Percentiles rank a stretch among this genome's conserved stretches.
Evolutionary conservation across 768 basidiomycete species (phyloP).

Genomic region (Lactarius deliciosus): DNA sequence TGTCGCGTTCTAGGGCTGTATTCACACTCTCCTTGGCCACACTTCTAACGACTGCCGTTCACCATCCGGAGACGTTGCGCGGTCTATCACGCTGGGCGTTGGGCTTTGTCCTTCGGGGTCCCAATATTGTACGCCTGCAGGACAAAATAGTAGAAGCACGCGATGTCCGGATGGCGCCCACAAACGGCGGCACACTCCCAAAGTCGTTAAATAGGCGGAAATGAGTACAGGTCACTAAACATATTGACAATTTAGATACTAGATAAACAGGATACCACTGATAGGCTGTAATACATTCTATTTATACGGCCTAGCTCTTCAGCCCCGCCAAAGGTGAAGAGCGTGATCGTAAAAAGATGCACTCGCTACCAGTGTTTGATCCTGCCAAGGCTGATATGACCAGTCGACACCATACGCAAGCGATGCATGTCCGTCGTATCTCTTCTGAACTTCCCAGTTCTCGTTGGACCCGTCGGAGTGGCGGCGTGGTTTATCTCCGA

Average conservation of each 20-base stretch:
- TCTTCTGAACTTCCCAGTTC: constrained; percentile 45
- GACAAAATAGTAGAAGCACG: constrained; percentile 9
- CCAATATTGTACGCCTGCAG: constrained; percentile 51
- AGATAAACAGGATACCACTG: constrained; percentile 11
- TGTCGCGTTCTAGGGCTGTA: constrained; percentile 42
- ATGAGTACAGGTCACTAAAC: neutral
- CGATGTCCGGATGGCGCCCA: constrained; percentile 29
- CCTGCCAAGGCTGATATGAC: constrained; percentile 48
- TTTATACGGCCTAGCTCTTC: constrained; percentile 30
- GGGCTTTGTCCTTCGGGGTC: constrained; percentile 62
- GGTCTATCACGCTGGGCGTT: constrained; percentile 75
- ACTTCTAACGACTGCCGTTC: constrained; percentile 60
- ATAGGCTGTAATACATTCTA: constrained; percentile 2
- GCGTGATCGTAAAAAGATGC: constrained; percentile 96
- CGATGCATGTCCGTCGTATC: constrained; percentile 75
- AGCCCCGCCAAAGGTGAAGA: constrained; percentile 78
- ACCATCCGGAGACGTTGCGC: constrained; percentile 63
- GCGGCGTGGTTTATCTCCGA: constrained; percentile 17
- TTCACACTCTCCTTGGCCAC: constrained; percentile 66
- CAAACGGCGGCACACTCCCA: constrained; percentile 19
- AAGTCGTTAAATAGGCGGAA: neutral
- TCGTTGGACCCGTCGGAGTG: constrained; percentile 5
- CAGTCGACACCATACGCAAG: constrained; percentile 94
- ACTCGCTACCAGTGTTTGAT: constrained; percentile 64
- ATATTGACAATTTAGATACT: neutral